These are phyloP conservation scores for Saccharomycopsis malanga DNA, from an alignment of 805 yeast species.

Conservation along the genomic window DNA sequence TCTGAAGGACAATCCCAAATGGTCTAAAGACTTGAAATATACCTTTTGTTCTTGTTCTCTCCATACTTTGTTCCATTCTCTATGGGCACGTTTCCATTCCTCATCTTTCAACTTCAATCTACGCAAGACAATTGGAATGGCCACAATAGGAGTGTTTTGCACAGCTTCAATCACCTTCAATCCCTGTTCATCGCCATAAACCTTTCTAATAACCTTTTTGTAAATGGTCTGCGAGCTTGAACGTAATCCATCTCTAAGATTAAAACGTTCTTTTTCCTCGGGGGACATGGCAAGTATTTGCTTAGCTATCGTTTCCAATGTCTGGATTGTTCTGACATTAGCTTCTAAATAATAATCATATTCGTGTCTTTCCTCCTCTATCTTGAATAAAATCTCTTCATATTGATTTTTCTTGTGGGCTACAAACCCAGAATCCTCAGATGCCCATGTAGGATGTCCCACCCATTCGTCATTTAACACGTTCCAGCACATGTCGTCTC, in stretches of 20 bases:
- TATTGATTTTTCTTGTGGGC: constrained; percentile 98
- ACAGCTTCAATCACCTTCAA: constrained; percentile 93
- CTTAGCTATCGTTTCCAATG: constrained; percentile 89
- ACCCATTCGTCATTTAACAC: constrained; percentile 98
- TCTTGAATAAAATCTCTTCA: constrained; percentile 90
- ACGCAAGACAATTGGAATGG: constrained; percentile 88
- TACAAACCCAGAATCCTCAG: constrained; percentile 96
- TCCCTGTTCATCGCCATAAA: constrained; percentile 92
- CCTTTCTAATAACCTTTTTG: constrained; percentile 86
- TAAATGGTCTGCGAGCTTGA: constrained; percentile 87
- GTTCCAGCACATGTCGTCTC: constrained; percentile 99
- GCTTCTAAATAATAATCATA: constrained; percentile 95
- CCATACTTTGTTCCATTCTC: constrained; percentile 99
- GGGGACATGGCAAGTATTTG: constrained; percentile 88
- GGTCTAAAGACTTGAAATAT: constrained; percentile 88
- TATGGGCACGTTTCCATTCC: constrained; percentile 97
- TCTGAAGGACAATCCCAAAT: constrained; percentile 90
- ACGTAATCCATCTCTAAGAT: constrained; percentile 90
- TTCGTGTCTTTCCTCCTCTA: constrained; percentile 97
- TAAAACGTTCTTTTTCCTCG: constrained; percentile 81
- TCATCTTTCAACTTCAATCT: constrained; percentile 96
- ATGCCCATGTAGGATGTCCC: constrained; percentile 99
- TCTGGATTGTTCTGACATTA: constrained; percentile 89
- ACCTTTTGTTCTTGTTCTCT: constrained; percentile 96
- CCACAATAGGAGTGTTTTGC: constrained; percentile 91